Evolutionary conservation across 257 asterid genomes (phyloP), one percentile per base, ranked within the genome.

Genomic region (Solanum stenotomum): DNA sequence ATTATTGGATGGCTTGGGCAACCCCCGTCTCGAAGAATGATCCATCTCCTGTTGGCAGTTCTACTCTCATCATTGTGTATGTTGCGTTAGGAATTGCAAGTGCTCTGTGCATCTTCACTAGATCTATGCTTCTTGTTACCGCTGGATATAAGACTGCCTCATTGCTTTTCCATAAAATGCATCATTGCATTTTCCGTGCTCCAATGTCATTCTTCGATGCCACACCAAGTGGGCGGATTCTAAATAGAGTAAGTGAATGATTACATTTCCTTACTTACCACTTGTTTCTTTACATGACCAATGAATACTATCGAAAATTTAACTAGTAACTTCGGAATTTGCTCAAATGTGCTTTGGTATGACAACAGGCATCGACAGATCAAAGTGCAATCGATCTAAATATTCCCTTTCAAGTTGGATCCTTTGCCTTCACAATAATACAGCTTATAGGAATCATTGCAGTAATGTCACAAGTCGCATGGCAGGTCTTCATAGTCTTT

Each of bases 1-100:
- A 95, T 89, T 96, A 95, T 83, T 96, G 98, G 99, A 96, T 96
- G 99, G 96, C 98, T 46, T 96, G 97, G 98, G 99, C 99, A 63
- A 95, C 98, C 49, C 99, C 99, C 0, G 95, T 96, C 49, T 95
- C 99, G 0, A 85, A 90, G 89, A 94, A 89, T 87, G 94, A 87
- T 10, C 82, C 92, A 11, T 90, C 98, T 87, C 95, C 89, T 3
- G 98, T 96, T 71, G 90, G 90, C 14, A 72, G 88, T 89, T 87
- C 92, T 37, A 95, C 97, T n/a, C 98, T 96, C 83, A 94, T 96
- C 87, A 85, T 92, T 49, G 98, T 95, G 70, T 96, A 94, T 87
- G 94, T 93, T 49, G 91, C 89, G 20, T 91, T 96, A 88, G 93
- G 98, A 8, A 77, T 96, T 83, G 98, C 91, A 74, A 94, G 98